phyloP scores from a whole-genome alignment of 2,329 filamentous ascomycete species.

The Sporothrix sp. region DNA sequence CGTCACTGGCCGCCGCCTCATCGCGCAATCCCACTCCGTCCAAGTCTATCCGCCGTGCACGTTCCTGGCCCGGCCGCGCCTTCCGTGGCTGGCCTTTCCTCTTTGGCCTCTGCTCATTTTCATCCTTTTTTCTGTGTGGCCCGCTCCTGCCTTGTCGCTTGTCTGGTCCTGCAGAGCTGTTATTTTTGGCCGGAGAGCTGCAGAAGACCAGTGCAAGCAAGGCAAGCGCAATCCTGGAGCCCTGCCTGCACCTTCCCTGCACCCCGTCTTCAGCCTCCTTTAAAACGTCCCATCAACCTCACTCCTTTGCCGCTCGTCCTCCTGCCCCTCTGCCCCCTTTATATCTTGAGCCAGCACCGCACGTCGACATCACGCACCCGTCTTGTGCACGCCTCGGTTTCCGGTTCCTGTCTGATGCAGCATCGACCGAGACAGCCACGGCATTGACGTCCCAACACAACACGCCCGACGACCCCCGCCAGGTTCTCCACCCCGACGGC shows the following conservation, averaged over 20 bases:
- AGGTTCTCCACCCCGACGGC: not conserved
- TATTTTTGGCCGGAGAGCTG: too few species aligned
- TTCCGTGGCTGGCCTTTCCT: not conserved
- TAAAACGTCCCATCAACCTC: slow-evolving; percentile 1
- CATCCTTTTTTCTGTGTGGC: not conserved
- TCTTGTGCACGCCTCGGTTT: too few species aligned
- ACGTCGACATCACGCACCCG: too few species aligned
- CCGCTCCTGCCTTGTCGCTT: slow-evolving; percentile 5
- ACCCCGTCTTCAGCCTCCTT: slow-evolving; percentile 4
- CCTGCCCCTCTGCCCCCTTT: not conserved
- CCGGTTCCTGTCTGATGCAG: too few species aligned
- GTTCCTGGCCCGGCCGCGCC: slow-evolving; percentile 1
- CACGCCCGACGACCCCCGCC: not conserved
- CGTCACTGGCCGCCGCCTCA: too few species aligned
- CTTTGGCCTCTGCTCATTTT: not conserved
- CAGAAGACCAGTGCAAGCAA: too few species aligned
- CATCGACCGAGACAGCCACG: too few species aligned
- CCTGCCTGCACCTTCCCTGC: not conserved
- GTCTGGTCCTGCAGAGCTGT: too few species aligned
- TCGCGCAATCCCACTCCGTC: not conserved
- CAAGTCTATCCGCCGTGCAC: not conserved
- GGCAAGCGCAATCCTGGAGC: not conserved
- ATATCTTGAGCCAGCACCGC: not conserved
- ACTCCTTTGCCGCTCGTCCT: not conserved
- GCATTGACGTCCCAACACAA: too few species aligned